Conservation (phyloP, 441 rosid species). For the Bruguiera hainesii region DNA sequence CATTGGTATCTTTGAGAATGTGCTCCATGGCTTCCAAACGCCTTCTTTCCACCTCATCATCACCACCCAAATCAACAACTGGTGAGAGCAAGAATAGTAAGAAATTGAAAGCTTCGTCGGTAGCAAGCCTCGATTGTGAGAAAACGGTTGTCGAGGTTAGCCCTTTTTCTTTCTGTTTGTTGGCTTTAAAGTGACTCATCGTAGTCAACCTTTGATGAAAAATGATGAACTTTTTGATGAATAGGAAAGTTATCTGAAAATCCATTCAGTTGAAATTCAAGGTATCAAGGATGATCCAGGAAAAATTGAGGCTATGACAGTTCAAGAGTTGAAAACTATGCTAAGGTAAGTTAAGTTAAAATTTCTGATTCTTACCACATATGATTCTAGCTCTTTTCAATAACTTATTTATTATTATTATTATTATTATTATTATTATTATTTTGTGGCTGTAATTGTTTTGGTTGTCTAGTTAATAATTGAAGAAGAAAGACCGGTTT, state of each 20-base stretch:
- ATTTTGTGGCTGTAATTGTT: background rate
- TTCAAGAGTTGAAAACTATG: conserved; percentile 57
- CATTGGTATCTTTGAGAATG: conserved; percentile 28
- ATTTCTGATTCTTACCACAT: background rate
- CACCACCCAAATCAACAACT: conserved; percentile 21
- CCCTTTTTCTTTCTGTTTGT: background rate
- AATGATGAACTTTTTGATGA: background rate
- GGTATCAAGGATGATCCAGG: conserved; percentile 38
- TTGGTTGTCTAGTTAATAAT: background rate
- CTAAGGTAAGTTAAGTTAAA: conserved; percentile 45
- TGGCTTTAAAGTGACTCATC: background rate
- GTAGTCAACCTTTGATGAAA: background rate
- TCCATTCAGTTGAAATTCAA: conserved; percentile 24
- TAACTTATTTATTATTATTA: background rate
- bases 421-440: background rate
- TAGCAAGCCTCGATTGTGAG: conserved; percentile 16
- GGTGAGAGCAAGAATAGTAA: conserved; percentile 26
- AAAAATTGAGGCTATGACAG: conserved; percentile 62
- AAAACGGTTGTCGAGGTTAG: conserved; percentile 22
- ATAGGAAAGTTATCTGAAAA: conserved; percentile 24
- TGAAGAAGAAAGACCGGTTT: background rate
- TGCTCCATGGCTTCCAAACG: conserved; percentile 37
- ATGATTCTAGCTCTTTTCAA: background rate
- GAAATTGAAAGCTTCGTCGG: conserved; percentile 25
- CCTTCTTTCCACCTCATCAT: conserved; percentile 29